phyloP scores from a whole-genome alignment of 371 early-diverging fungal genomes.

The Haplosporangium sp. region DNA sequence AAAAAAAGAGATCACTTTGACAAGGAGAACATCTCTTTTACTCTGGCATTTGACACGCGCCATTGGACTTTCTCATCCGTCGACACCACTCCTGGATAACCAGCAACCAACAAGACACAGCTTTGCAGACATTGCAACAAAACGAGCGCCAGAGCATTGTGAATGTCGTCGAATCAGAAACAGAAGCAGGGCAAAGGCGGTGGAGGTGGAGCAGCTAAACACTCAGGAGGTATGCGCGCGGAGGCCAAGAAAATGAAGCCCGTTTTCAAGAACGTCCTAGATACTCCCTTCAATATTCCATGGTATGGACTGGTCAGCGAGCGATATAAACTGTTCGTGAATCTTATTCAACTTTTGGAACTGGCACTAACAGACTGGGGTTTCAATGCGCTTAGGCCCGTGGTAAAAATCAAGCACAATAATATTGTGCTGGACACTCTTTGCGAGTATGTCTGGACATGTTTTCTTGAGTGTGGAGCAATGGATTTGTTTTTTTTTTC shows the following conservation, averaged over 20 bases:
- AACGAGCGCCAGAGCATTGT: too few relatives aligned
- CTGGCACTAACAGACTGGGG: not conserved
- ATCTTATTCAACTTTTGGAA: not conserved
- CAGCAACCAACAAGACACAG: not conserved
- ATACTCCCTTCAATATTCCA: constrained; percentile 44
- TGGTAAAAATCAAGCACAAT: constrained; percentile 19
- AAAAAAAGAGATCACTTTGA: not conserved
- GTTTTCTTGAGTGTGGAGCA: too few relatives aligned
- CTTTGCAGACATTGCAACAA: not conserved
- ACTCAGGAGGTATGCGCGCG: constrained; percentile 38
- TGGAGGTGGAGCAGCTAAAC: constrained; percentile 5
- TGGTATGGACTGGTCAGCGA: constrained; percentile 12
- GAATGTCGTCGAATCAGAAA: constrained; percentile 12
- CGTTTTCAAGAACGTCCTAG: constrained; percentile 44
- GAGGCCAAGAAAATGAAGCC: constrained; percentile 43
- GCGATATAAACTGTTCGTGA: not conserved
- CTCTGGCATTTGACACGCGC: too few relatives aligned
- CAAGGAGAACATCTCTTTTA: too few relatives aligned
- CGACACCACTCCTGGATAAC: not conserved
- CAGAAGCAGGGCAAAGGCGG: constrained; percentile 10
- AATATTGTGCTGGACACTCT: constrained; percentile 34
- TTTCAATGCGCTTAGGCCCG: constrained; percentile 23
- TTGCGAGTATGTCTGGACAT: constrained; percentile 25
- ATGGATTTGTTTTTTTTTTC: not conserved
- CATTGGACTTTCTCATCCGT: too few relatives aligned